Conservation (phyloP, 2,329 filamentous ascomycete species). For the Waltergamsia citrina region DNA sequence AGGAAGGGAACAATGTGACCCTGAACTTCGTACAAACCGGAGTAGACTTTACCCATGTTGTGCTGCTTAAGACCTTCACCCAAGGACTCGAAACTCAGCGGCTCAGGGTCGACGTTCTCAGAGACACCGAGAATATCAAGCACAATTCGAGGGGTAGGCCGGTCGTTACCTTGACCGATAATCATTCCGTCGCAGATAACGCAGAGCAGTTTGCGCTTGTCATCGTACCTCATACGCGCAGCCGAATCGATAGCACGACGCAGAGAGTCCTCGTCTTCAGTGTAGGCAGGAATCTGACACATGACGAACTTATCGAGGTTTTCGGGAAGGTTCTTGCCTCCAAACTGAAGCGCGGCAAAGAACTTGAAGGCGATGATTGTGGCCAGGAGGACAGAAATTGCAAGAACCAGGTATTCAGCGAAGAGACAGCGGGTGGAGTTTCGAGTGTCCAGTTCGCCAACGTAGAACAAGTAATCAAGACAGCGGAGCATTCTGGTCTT, state of each 20-base stretch:
- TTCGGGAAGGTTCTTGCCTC: constrained; percentile 82
- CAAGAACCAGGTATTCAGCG: constrained; percentile 79
- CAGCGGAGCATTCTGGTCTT: constrained; percentile 69
- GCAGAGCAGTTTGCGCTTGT: constrained; percentile 92
- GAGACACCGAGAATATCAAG: constrained; percentile 94
- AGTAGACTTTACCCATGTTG: constrained; percentile 99
- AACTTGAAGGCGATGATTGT: constrained; percentile 92
- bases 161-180: constrained; percentile 95
- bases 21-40: constrained; percentile 92
- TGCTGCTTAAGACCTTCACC: constrained; percentile 96
- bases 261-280: constrained; percentile 94
- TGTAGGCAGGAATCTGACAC: constrained; percentile 95
- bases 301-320: constrained; percentile 98
- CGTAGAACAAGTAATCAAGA: constrained; percentile 89
- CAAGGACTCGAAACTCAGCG: constrained; percentile 91
- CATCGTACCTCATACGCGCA: constrained; percentile 91
- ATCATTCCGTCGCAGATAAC: constrained; percentile 98
- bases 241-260: constrained; percentile 95
- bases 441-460: constrained; percentile 85
- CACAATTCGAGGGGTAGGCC: constrained; percentile 89
- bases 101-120: constrained; percentile 88
- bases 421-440: constrained; percentile 80
- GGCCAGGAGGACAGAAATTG: constrained; percentile 71
- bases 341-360: constrained; percentile 89
- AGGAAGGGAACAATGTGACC: constrained; percentile 97